Percentiles rank a stretch among this genome's conserved stretches.
Evolutionary conservation across 2,329 filamentous ascomycete genomes (phyloP).

Genomic region (Cladophialophora exuberans): DNA sequence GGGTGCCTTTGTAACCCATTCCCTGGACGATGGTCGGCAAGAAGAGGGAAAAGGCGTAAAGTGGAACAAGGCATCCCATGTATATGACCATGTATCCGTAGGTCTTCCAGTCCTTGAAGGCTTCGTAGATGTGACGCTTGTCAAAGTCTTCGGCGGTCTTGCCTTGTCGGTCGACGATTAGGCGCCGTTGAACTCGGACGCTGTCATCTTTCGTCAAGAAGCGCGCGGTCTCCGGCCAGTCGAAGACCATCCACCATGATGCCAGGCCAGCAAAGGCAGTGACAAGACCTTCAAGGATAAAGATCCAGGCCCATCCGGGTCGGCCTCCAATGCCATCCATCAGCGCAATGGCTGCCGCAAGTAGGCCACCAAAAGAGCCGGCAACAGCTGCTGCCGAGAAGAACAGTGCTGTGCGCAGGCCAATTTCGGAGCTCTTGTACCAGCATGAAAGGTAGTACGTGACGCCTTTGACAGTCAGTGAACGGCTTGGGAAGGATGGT

Average conservation of each 20-base stretch:
- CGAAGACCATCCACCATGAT: slow-evolving; percentile 53
- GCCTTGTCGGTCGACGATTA: slow-evolving; percentile 46
- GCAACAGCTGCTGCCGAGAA: slow-evolving; percentile 60
- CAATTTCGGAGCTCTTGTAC: slow-evolving; percentile 61
- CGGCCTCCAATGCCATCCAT: slow-evolving; percentile 42
- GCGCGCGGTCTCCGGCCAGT: slow-evolving; percentile 53
- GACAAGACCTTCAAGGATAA: slow-evolving; percentile 49
- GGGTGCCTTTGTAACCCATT: slow-evolving; percentile 57
- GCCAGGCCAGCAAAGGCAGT: slow-evolving; percentile 43
- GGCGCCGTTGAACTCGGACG: slow-evolving; percentile 39
- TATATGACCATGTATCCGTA: slow-evolving; percentile 52
- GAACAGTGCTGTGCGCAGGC: slow-evolving; percentile 60
- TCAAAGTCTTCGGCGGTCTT: slow-evolving; percentile 44
- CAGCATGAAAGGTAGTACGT: slow-evolving; percentile 55
- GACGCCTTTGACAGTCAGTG: too few species aligned
- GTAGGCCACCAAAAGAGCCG: slow-evolving; percentile 58
- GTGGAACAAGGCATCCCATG: slow-evolving; percentile 58
- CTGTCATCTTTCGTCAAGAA: slow-evolving; percentile 53
- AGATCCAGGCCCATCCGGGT: slow-evolving; percentile 53
- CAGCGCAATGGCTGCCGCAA: slow-evolving; percentile 57
- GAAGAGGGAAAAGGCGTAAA: slow-evolving; percentile 63
- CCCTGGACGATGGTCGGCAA: slow-evolving; percentile 63
- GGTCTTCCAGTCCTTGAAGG: slow-evolving; percentile 55
- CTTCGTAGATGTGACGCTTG: slow-evolving; percentile 54
- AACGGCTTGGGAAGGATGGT: slow-evolving; percentile 46